phyloP scores from a whole-genome alignment of 345 rosid genomes.

The Heritiera fomes region DNA sequence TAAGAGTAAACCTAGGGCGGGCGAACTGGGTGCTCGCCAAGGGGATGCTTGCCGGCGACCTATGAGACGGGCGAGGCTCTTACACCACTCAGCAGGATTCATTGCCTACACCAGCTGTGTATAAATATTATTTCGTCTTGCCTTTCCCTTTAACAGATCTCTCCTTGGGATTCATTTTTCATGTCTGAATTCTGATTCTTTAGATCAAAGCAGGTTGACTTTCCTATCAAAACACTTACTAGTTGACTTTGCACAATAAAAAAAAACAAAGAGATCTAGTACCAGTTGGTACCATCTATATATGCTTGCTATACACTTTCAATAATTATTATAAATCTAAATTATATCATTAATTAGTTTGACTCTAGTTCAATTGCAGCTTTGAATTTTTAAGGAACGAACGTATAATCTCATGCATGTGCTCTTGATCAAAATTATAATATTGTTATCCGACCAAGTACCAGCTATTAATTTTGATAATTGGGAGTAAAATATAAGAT shows the following conservation, averaged over 20 bases:
- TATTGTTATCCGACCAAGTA: too few species aligned
- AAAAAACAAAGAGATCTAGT: background rate
- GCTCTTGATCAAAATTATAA: too few species aligned
- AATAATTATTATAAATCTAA: background rate
- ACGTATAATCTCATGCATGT: too few species aligned
- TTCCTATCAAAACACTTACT: background rate
- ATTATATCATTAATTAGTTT: background rate
- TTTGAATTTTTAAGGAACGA: too few species aligned
- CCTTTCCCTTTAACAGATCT: background rate
- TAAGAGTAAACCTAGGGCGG: too few species aligned
- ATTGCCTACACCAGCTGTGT: background rate
- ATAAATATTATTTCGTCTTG: background rate
- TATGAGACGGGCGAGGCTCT: too few species aligned
- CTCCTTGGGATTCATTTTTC: background rate
- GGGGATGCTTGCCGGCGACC: too few species aligned
- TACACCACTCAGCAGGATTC: background rate
- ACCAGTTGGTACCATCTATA: background rate
- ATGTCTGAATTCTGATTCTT: conserved; percentile 7
- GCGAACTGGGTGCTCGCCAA: too few species aligned
- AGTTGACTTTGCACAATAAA: conserved; percentile 7
- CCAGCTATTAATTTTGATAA: too few species aligned
- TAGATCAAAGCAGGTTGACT: background rate
- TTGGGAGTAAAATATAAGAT: too few species aligned
- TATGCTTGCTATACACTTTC: too few species aligned
- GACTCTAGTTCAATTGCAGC: background rate